Conservation (phyloP, 2,329 filamentous ascomycete species). For the Penicillium sp. region DNA sequence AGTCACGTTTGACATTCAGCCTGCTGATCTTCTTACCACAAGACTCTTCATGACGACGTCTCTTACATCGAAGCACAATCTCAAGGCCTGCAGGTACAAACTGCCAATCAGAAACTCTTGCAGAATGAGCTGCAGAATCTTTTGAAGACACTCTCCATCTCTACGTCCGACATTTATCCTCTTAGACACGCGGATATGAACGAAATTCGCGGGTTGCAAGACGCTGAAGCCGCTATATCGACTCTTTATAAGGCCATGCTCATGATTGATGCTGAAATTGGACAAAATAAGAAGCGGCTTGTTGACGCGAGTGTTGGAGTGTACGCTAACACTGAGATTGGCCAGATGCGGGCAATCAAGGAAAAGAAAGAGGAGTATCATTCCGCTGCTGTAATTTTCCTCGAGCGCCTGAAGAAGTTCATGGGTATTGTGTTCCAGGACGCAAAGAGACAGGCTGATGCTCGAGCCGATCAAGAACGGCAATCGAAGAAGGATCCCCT, state of each 20-base stretch:
- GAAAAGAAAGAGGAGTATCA: slow-evolving; percentile 91
- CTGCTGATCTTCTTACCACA: slow-evolving; percentile 21
- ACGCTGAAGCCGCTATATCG: slow-evolving; percentile 71
- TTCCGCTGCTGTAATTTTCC: slow-evolving; percentile 67
- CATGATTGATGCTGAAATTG: slow-evolving; percentile 81
- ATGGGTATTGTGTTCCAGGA: slow-evolving; percentile 75
- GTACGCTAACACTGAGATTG: slow-evolving; percentile 65
- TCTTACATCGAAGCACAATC: slow-evolving; percentile 96
- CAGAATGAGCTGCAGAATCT: slow-evolving; percentile 83
- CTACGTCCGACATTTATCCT: slow-evolving; percentile 65
- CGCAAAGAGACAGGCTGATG: slow-evolving; percentile 55
- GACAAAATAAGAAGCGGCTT: slow-evolving; percentile 49
- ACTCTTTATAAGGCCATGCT: slow-evolving; percentile 86
- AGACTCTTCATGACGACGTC: slow-evolving; percentile 93
- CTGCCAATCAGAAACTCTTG: slow-evolving; percentile 90
- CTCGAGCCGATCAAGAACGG: slow-evolving; percentile 56
- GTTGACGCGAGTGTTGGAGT: slow-evolving; percentile 48
- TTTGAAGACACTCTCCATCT: slow-evolving; percentile 87
- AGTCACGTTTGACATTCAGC: not conserved
- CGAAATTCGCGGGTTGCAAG: slow-evolving; percentile 61
- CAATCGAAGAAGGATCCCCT: slow-evolving; percentile 37
- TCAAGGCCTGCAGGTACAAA: slow-evolving; percentile 93
- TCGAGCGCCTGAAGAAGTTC: slow-evolving; percentile 72
- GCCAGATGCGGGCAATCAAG: slow-evolving; percentile 86
- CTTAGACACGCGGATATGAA: slow-evolving; percentile 69